These are phyloP conservation scores for Linnemannia hyalina DNA, from an alignment of 192 early-diverging fungal species.

Conservation along the genomic window DNA sequence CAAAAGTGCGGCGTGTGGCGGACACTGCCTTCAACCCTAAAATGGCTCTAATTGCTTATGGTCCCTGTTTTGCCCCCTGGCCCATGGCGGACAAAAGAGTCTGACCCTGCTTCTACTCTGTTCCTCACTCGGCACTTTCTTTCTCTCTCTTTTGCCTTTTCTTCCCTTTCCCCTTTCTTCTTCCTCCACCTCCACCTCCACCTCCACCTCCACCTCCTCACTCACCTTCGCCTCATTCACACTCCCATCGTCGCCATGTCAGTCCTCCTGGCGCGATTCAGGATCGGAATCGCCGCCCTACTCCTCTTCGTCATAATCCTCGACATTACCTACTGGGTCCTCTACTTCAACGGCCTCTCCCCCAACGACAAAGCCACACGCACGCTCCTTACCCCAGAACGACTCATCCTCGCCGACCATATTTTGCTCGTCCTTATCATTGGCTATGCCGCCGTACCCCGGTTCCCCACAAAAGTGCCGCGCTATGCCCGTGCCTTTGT, in stretches of 20 bases:
- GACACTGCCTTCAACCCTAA: not conserved
- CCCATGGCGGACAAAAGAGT: not conserved
- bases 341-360: not conserved
- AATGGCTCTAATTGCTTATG: not conserved
- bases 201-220: not conserved
- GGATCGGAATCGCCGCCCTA: not conserved
- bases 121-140: not conserved
- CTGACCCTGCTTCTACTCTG: not conserved
- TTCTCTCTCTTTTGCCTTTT: not conserved
- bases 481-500: conserved; percentile 4
- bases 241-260: not conserved
- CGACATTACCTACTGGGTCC: not conserved
- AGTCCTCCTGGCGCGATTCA: not conserved
- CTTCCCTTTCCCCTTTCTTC: not conserved
- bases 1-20: not conserved
- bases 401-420: not conserved
- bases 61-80: not conserved
- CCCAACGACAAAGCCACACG: too few species aligned
- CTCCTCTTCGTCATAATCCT: not conserved
- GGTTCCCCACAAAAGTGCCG: not conserved
- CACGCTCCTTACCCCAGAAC: not conserved
- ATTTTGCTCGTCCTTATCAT: not conserved
- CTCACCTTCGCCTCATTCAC: not conserved
- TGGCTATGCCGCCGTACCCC: not conserved
- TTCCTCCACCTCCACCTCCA: not conserved